These are phyloP conservation scores for Cyanodermella asteris DNA, from an alignment of 2,329 filamentous ascomycete species.

Conservation along the genomic window DNA sequence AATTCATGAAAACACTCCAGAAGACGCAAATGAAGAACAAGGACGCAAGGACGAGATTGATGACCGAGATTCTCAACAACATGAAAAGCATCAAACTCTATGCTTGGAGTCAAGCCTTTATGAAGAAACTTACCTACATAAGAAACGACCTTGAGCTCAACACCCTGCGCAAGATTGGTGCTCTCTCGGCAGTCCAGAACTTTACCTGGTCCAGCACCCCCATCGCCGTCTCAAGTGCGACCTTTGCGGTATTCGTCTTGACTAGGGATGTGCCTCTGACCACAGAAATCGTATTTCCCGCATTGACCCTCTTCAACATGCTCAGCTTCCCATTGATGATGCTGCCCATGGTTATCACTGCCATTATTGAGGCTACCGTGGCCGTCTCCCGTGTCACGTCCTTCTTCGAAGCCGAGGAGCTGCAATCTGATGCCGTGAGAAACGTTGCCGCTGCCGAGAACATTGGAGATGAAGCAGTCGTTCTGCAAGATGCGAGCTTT, in stretches of 20 bases:
- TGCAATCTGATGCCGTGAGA: slow-evolving; percentile 65
- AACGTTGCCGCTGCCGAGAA: slow-evolving; percentile 48
- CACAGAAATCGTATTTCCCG: slow-evolving; percentile 90
- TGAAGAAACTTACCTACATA: slow-evolving; percentile 90
- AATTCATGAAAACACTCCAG: slow-evolving; percentile 82
- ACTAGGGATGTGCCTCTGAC: slow-evolving; percentile 62
- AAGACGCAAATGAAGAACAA: slow-evolving; percentile 99
- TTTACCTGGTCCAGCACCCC: slow-evolving; percentile 97
- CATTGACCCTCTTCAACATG: slow-evolving; percentile 80
- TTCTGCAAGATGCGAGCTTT: slow-evolving; percentile 67
- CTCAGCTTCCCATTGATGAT: slow-evolving; percentile 87
- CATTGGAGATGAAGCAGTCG: slow-evolving; percentile 64
- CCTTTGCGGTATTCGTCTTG: slow-evolving; percentile 83
- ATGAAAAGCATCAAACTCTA: slow-evolving; percentile 99
- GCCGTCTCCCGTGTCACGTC: slow-evolving; percentile 67
- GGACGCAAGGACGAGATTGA: slow-evolving; percentile 73
- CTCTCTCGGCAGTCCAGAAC: slow-evolving; percentile 80
- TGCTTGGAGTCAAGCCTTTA: slow-evolving; percentile 91
- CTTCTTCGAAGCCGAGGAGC: slow-evolving; percentile 71
- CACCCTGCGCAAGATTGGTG: slow-evolving; percentile 88
- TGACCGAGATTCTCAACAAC: slow-evolving; percentile 96
- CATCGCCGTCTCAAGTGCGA: slow-evolving; percentile 91
- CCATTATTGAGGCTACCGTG: slow-evolving; percentile 88
- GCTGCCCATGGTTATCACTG: slow-evolving; percentile 91
- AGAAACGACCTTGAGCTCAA: slow-evolving; percentile 90